Evolutionary conservation across 768 basidiomycete species (phyloP).

Genomic region (Imleria badia): DNA sequence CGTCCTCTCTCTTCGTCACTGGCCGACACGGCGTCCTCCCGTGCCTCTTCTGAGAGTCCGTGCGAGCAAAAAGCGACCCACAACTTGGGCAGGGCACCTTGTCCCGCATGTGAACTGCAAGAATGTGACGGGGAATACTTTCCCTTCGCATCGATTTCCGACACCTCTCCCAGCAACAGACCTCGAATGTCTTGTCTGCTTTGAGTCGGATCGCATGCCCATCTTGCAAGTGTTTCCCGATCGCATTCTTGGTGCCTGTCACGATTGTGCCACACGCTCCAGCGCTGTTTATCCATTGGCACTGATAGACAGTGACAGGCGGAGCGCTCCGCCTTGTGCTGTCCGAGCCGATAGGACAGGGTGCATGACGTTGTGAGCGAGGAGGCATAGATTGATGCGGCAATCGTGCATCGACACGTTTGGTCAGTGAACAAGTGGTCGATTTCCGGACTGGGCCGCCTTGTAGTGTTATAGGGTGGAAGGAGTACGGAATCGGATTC

Average conservation of each 20-base stretch:
- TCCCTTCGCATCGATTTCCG: constrained; percentile 22
- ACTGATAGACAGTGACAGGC: background rate
- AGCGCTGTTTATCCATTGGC: constrained; percentile 11
- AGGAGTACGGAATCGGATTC: no score
- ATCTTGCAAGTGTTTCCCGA: constrained; percentile 11
- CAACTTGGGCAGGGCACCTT: constrained; percentile 22
- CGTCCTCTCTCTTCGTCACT: background rate
- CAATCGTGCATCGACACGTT: background rate
- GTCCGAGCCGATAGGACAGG: constrained; percentile 1
- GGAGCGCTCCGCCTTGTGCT: background rate
- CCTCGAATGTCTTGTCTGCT: constrained; percentile 3
- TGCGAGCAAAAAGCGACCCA: constrained; percentile 20
- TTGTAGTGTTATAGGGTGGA: background rate
- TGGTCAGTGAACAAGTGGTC: background rate
- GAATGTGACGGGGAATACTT: constrained; percentile 27
- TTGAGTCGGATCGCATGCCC: constrained; percentile 8
- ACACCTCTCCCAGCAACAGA: constrained; percentile 22
- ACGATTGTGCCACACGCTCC: background rate
- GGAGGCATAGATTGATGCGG: background rate
- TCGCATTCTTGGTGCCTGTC: constrained; percentile 5
- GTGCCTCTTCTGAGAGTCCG: constrained; percentile 27
- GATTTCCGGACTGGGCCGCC: background rate
- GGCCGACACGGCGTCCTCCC: constrained; percentile 7
- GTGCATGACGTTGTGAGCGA: background rate
- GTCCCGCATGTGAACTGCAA: constrained; percentile 22